Base-by-base conservation (phyloP, 2,329 filamentous ascomycete species). In the Sarocladiaceae sp. region DNA sequence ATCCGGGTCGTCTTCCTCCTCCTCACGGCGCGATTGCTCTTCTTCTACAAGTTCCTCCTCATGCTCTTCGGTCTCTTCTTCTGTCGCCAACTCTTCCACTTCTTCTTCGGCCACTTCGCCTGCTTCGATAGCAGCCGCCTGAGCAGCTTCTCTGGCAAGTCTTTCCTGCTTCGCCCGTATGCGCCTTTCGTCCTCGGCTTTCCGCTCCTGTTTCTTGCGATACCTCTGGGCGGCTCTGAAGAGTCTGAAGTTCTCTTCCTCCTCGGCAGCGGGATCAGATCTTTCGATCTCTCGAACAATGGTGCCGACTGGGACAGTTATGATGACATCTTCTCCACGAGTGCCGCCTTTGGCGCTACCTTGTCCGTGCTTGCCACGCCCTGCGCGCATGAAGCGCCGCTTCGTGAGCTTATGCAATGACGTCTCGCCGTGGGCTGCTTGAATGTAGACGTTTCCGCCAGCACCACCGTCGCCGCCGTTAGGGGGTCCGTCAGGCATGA, bases 381-480 rank as follows among this genome's bases (percentile, higher is more conserved):
- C 83, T 0, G 86, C 88, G 47, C 85, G 83, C 42, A 91, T 65
- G 45, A 88, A 78, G 2, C 87, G 81, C 53, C 83, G 73, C 32
- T 91, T 76, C 1, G 88, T 84, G 9, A 98, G 73, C 66, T 96
- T 97, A 67, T 97, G 90, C 49, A 98, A 68, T 44, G 88, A 95
- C 0, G 89, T 97, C 64, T 97, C 86, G 47, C 89, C 88, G 45
- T 85, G 82, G 2, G 95, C 81, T 6, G 93, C 90, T 65, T 97
- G 91, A 47, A 98, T 94, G 62, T 95, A 97, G 52, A 98, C 73
- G 55, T 85, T 94, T 31, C 93, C 93, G 49, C 93, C 93, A 45
- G 81, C 85, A 4, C 93, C 93, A 33, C 93, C 93, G 59, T 98
- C 89, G 48, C 93, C 93, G 40, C 93, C 93, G 62, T 98, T 97